Evolutionary conservation across 495 filamentous ascomycete genomes (phyloP), one percentile per base, ranked within the genome.

Genomic region (Talaromyces thailandensis): DNA sequence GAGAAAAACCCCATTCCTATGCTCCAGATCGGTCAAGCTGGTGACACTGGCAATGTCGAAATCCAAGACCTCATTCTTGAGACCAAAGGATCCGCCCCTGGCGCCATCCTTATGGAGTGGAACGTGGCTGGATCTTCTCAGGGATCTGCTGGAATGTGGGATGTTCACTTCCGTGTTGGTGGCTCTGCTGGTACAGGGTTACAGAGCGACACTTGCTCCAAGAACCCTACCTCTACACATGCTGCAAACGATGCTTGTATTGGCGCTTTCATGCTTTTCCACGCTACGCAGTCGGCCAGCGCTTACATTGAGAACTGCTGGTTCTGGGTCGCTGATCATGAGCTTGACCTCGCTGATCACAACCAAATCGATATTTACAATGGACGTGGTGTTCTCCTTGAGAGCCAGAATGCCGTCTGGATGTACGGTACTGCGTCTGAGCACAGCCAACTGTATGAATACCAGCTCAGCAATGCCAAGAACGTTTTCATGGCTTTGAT

Each of bases 301-400:
- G 82, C 86, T 16, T 96, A 96, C 72, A 74, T 96, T 55, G 93
- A 96, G 76, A 97, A 98, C 75, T 86, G 84, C 50, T 98, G 93
- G 93, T 89, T 88, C 73, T 98, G 93, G 93, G 91, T 93, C 28
- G 85, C 93, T 2, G 93, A 98, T 73, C 93, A 98, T 78, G 89
- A 91, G 64, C 87, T 98, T 45, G 93, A 96, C 70, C 82, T 85
- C 4, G 51, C 73, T 7, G 87, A 89, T 68, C 84, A 90, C 75
- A 84, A 83, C 63, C 93, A 96, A 74, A 88, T 96, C 73, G 89
- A 94, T 73, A 83, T 98, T 66, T 98, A 87, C 80, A 96, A 90
- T 68, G 93, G 92, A 51, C 89, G 93, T 63, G 93, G 93, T 63
- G 80, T 95, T 16, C 81, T 93, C 35, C 78, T 93, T 63, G 93